Conservation (phyloP, 2,329 filamentous ascomycete genomes). For the Botrytis tulipae region DNA sequence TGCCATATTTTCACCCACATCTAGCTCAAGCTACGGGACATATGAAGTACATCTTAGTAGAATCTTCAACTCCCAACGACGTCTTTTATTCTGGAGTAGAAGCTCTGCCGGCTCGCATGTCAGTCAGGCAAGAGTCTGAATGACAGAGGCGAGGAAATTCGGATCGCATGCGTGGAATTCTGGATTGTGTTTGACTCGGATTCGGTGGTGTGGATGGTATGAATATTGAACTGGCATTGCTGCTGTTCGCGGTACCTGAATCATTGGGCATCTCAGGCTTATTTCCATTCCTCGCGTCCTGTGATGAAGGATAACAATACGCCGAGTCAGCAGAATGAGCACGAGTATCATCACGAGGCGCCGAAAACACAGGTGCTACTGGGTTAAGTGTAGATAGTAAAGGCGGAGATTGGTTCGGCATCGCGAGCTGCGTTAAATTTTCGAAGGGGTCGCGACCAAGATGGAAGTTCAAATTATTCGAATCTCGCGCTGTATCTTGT, state of each 20-base stretch:
- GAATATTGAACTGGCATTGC: no score
- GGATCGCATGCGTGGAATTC: neutral
- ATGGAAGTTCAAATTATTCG: neutral
- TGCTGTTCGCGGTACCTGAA: no score
- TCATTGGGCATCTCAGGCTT: neutral
- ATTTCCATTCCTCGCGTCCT: neutral
- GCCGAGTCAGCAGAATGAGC: neutral
- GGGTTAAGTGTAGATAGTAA: neutral
- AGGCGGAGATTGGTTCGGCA: no score
- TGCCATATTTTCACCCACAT: neutral
- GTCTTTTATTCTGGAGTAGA: neutral
- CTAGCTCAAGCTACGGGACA: no score
- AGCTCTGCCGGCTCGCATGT: neutral
- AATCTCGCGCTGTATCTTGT: neutral
- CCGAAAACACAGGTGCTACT: neutral
- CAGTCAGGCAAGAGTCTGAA: neutral
- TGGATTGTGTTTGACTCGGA: neutral
- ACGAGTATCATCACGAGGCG: neutral
- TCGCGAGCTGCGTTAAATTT: neutral
- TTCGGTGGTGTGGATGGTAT: no score
- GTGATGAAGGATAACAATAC: neutral
- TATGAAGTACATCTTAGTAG: neutral
- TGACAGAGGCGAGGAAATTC: neutral
- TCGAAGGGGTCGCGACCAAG: neutral
- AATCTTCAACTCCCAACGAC: neutral